These are phyloP conservation scores for Aspergillus hancockii DNA, from an alignment of 495 filamentous ascomycete genomes.

Conservation along the genomic window DNA sequence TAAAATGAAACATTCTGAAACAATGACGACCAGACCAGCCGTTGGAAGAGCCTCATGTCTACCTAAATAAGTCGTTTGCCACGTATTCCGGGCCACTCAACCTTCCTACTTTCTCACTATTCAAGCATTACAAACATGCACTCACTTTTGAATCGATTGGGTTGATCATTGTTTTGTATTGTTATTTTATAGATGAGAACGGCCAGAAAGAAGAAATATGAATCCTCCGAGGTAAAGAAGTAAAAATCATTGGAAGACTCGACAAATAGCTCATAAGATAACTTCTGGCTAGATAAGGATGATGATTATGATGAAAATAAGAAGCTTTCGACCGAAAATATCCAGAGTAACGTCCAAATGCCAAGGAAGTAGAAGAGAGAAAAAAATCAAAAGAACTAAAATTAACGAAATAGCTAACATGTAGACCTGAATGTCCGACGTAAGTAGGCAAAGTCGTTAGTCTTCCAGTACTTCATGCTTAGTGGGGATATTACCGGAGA, in stretches of 20 bases:
- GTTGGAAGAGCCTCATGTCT: neutral
- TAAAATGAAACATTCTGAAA: slow-evolving; percentile 3
- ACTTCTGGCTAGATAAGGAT: neutral
- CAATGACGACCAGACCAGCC: neutral
- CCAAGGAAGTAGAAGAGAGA: neutral
- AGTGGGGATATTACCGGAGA: neutral
- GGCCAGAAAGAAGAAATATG: too few relatives aligned
- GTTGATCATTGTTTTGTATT: too few relatives aligned
- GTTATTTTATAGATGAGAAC: too few relatives aligned
- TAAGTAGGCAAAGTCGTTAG: neutral
- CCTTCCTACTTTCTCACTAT: too few relatives aligned
- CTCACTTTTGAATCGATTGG: too few relatives aligned
- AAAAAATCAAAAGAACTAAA: neutral
- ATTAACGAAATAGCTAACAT: neutral
- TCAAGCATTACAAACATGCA: too few relatives aligned
- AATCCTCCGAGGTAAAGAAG: too few relatives aligned
- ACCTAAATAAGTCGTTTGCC: neutral
- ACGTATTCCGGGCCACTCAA: too few relatives aligned
- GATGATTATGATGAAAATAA: neutral
- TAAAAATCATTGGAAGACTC: too few relatives aligned
- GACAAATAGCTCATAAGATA: too few relatives aligned
- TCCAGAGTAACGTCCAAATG: neutral
- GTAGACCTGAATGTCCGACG: neutral
- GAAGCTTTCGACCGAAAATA: neutral
- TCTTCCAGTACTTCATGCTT: neutral